Percentiles rank a stretch among this genome's conserved stretches.
Evolutionary conservation across 768 basidiomycete genomes (phyloP).

Genomic region (Tulasnella sp.): DNA sequence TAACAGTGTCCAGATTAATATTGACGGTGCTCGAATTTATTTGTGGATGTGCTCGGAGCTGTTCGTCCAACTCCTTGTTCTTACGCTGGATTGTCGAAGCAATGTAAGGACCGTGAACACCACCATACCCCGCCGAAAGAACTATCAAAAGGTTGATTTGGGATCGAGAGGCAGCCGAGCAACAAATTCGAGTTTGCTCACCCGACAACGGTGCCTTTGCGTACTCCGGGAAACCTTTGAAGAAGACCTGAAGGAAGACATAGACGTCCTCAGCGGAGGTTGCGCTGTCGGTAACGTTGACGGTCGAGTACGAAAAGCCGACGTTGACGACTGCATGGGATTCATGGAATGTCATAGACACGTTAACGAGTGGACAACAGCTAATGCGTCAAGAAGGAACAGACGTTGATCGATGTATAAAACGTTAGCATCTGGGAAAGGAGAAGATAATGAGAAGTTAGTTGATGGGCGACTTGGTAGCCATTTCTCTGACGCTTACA

Average conservation of each 20-base stretch:
- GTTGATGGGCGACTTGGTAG: too few species aligned
- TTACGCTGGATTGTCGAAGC: constrained; percentile 68
- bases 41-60: not conserved
- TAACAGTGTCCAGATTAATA: constrained; percentile 71
- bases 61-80: constrained; percentile 49
- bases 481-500: too few species aligned
- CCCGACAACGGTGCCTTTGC: constrained; percentile 43
- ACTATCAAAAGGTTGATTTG: not conserved
- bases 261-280: constrained; percentile 85
- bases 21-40: constrained; percentile 30
- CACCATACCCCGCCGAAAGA: constrained; percentile 25
- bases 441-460: too few species aligned
- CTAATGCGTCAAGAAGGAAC: not conserved
- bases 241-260: constrained; percentile 70
- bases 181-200: not conserved
- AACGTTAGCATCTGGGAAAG: constrained; percentile 33
- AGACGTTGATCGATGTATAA: constrained; percentile 48
- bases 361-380: not conserved
- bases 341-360: too few species aligned
- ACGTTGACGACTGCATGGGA: not conserved
- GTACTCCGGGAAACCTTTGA: constrained; percentile 62
- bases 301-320: constrained; percentile 64
- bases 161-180: not conserved
- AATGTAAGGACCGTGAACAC: constrained; percentile 75
- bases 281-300: constrained; percentile 64